phyloP scores from a whole-genome alignment of 2,329 filamentous ascomycete species.

The Akanthomyces muscarius region DNA sequence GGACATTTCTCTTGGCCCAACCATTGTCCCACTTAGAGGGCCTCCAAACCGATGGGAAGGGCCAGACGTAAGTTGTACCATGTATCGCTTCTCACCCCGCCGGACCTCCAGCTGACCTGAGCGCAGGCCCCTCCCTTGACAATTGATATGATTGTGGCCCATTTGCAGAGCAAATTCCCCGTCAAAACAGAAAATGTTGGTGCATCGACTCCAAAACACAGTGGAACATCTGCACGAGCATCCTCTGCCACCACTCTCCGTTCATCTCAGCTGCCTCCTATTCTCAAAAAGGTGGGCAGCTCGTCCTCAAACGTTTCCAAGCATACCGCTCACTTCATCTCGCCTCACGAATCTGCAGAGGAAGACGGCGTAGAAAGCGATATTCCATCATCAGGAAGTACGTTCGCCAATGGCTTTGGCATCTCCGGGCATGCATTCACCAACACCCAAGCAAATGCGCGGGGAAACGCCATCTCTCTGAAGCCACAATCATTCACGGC shows the following conservation, averaged over 20 bases:
- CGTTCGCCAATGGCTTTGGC: constrained; percentile 30
- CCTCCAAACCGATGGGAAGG: constrained; percentile 52
- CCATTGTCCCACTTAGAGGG: constrained; percentile 52
- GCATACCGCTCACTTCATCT: constrained; percentile 59
- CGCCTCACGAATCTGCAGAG: constrained; percentile 47
- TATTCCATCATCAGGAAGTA: constrained; percentile 35
- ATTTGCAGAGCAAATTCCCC: constrained; percentile 21
- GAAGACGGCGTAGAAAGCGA: constrained; percentile 31
- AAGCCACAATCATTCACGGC: neutral
- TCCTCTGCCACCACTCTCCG: constrained; percentile 42
- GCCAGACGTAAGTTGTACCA: constrained; percentile 38
- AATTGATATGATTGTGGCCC: constrained; percentile 25
- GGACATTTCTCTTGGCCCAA: constrained; percentile 55
- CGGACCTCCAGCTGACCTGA: constrained; percentile 16
- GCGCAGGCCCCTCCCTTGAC: constrained; percentile 28
- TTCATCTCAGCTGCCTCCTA: constrained; percentile 50
- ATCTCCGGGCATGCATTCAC: neutral
- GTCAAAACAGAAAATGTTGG: neutral
- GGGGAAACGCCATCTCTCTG: neutral
- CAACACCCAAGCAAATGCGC: neutral
- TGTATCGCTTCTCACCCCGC: constrained; percentile 8
- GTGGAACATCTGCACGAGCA: constrained; percentile 10
- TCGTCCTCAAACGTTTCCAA: constrained; percentile 50
- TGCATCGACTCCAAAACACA: neutral
- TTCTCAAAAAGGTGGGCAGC: constrained; percentile 55